Percentiles rank a stretch among this genome's conserved stretches.
Conservation (phyloP, 2,329 filamentous ascomycete species). For the Aspergillus sp. region DNA sequence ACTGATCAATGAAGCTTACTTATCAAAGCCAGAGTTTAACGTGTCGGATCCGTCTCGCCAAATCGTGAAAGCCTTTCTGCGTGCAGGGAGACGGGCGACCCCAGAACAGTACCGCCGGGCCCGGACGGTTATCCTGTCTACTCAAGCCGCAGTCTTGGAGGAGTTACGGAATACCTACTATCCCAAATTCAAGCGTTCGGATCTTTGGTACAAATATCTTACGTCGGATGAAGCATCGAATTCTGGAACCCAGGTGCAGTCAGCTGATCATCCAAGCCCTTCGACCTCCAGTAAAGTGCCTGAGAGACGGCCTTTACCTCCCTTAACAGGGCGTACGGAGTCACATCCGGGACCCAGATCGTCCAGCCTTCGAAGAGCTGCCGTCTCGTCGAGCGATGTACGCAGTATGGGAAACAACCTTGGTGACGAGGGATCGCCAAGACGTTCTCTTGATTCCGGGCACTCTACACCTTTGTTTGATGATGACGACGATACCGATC, state of each 20-base stretch:
- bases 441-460: conserved; percentile 64
- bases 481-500: conserved; percentile 64
- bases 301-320: conserved; percentile 33
- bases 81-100: conserved; percentile 65
- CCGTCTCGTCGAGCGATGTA: conserved; percentile 53
- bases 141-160: conserved; percentile 74
- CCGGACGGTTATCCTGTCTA: conserved; percentile 66
- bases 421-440: conserved; percentile 38
- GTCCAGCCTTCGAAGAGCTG: conserved; percentile 50
- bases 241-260: conserved; percentile 12
- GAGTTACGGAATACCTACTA: conserved; percentile 75
- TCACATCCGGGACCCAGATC: conserved; percentile 37
- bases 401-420: conserved; percentile 38
- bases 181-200: conserved; percentile 79
- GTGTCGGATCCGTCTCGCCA: conserved; percentile 60
- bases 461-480: conserved; percentile 59
- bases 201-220: conserved; percentile 92
- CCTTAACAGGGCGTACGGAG: conserved; percentile 37
- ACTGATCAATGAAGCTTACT: conserved; percentile 84
- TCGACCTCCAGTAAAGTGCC: conserved; percentile 18
- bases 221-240: conserved; percentile 63
- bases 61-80: conserved; percentile 67
- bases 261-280: conserved; percentile 11
- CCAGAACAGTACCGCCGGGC: conserved; percentile 75
- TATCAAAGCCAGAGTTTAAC: conserved; percentile 71